Base-by-base conservation (phyloP, 1,284 basidiomycete species). In the Phlebopus sp. region DNA sequence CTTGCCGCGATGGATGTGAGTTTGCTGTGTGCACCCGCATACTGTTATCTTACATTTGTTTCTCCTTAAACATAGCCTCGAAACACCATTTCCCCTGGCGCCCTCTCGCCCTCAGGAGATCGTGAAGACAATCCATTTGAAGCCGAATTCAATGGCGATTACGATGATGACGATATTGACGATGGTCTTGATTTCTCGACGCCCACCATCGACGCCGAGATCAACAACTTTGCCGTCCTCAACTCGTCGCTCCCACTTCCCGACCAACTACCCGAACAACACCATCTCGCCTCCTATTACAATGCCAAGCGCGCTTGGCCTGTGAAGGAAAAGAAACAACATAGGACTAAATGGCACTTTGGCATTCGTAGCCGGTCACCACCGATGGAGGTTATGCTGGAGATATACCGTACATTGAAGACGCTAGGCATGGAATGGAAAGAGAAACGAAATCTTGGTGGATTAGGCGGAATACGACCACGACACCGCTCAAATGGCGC, bases 381-480 rank as follows among this genome's bases (percentile, higher is more conserved):
- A 37, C 96, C 96, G 17, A 97, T 98, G 92, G 96, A 98, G 68
- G 96, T 99, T 37, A 97, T 99, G 95, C 74, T 97, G 19, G 96
- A 98, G 76, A 97, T 99, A 49, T 99, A 99, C 72, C 78, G 92
- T 53, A 97, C 95, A 45, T 72, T 99, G 48, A 89, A 90, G 69
- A 76, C 84, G 47, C 75, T 99, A n/a, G 92, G 90, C 15, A 97
- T 99, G 92, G 93, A 99, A 69, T 99, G 96, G 95, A 87, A 88
- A 66, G 84, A 88, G 73, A 90, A 90, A 73, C 76, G 75, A 56
- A 79, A 79, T 53, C 67, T 90, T 5, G 86, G 87, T 3, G 84
- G 84, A 2, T 62, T 89, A 10, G 84, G 83, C 3, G 81, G 79
- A 9, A 35, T 64, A 5, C 53, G 37, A 19, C 43, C 47, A 1